A percentile compares a stretch with the other conserved stretches of the same genome.
These are phyloP conservation scores for Physcia stellaris DNA, from an alignment of 495 filamentous ascomycete genomes.

Conservation along the genomic window DNA sequence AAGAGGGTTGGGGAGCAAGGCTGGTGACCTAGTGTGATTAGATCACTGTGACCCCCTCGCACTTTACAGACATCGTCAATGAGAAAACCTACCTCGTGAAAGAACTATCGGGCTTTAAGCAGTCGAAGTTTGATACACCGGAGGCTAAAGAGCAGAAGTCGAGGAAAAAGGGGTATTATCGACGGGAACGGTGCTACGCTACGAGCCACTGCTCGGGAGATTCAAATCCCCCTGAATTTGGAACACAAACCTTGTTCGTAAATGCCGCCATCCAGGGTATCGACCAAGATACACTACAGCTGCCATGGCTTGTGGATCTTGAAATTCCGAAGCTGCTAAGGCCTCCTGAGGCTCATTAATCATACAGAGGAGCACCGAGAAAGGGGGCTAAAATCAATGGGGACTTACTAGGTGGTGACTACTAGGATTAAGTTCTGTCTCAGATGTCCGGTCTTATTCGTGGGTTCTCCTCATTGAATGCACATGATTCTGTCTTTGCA, in stretches of 20 bases:
- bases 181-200: conserved; percentile 8
- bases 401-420: no score
- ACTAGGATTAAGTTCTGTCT: no score
- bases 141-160: conserved; percentile 2
- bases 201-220: conserved; percentile 26
- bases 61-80: conserved; percentile 34
- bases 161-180: conserved; percentile 3
- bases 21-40: conserved; percentile 38
- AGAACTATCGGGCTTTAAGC: conserved; percentile 21
- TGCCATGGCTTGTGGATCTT: background rate
- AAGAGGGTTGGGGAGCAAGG: conserved; percentile 53
- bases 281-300: background rate
- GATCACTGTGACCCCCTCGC: conserved; percentile 21
- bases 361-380: background rate
- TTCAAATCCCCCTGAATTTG: conserved; percentile 19
- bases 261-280: conserved; percentile 38
- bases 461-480: no score
- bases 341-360: background rate
- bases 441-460: no score
- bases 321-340: background rate
- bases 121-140: conserved; percentile 5
- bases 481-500: no score
- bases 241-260: conserved; percentile 46
- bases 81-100: conserved; percentile 26
- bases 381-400: no score